Evolutionary conservation across 352 stramenopile species (phyloP), one percentile per base, ranked within the genome.

Genomic region (Phytophthora cryptogea): DNA sequence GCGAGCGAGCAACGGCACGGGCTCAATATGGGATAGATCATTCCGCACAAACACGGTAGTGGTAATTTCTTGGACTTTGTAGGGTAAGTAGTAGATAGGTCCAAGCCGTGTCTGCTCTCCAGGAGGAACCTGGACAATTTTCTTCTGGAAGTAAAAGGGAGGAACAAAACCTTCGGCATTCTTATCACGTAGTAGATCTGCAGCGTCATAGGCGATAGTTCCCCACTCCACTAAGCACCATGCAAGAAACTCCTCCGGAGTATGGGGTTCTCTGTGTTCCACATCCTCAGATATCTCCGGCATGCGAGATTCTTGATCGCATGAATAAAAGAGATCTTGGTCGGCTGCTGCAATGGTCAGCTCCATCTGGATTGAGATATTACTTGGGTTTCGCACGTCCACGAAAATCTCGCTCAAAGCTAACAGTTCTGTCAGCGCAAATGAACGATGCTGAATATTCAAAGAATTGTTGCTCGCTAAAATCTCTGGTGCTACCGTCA

Each of bases 61-160:
- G 14, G 56, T 39, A 10, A 83, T 49, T 35, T 72, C 44, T 20
- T 71, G 57, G 5, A 72, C 66, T 50, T 54, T 57, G 8, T 72
- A 78, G 8, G 81, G 78, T 5, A 85, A 65, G 49, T 88, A 90
- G 50, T 84, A 86, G n/a, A 90, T 74, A 0, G 81, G 81, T 10
- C 81, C 81, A 47, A 86, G 66, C 8, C 74, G 47, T 1, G 57
- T 36, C 8, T 68, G 45, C 26, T 68, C 36, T 20, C 60, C 70
- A 28, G 52, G 42, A 1, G 23, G 27, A 4, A 87, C 69, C 28
- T 62, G 58, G 45, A 75, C 40, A 5, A 75, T 52, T 6, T 28
- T 64, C 8, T 36, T 64, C 2, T 36, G 55, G 32, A 83, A 67
- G 59, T 63, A 84, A 60, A 87, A 81, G 2, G 71, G 55, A 26